These are phyloP conservation scores for Goffeauzyma gilvescens DNA, from an alignment of 768 basidiomycete genomes.

Conservation along the genomic window DNA sequence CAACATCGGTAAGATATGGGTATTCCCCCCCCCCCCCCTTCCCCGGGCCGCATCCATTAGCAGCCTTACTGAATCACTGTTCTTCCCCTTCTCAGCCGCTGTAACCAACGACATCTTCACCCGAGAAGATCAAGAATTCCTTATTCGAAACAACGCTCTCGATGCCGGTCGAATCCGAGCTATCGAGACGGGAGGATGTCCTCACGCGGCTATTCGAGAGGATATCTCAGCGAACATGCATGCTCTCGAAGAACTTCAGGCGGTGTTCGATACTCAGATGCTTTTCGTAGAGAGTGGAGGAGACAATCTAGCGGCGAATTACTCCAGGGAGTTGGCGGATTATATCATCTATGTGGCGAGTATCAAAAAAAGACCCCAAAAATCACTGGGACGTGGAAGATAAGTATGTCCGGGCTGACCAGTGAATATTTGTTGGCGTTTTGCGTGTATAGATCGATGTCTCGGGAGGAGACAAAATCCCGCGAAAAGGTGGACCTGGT, in stretches of 20 bases:
- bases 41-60: background rate
- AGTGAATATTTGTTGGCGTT: too few relatives aligned
- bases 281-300: constrained; percentile 92
- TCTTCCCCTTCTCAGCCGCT: constrained; percentile 44
- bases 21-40: background rate
- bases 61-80: background rate
- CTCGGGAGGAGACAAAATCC: constrained; percentile 87
- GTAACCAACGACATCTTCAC: constrained; percentile 99
- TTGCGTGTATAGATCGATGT: constrained; percentile 35
- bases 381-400: too few relatives aligned
- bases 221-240: constrained; percentile 96
- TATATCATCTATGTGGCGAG: constrained; percentile 83
- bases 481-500: constrained; percentile 91
- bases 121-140: constrained; percentile 92
- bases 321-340: constrained; percentile 86
- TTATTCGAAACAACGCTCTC: constrained; percentile 79
- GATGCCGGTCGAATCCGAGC: constrained; percentile 62
- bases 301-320: constrained; percentile 92
- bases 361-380: too few relatives aligned
- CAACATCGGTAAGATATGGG: constrained; percentile 69
- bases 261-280: constrained; percentile 70
- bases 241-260: constrained; percentile 82
- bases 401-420: background rate
- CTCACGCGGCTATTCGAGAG: constrained; percentile 93
- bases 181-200: constrained; percentile 87